Percentiles rank a stretch among this genome's conserved stretches.
These are phyloP conservation scores for Tolypocladium cylindrosporum DNA, from an alignment of 2,329 filamentous ascomycete species.

Conservation along the genomic window DNA sequence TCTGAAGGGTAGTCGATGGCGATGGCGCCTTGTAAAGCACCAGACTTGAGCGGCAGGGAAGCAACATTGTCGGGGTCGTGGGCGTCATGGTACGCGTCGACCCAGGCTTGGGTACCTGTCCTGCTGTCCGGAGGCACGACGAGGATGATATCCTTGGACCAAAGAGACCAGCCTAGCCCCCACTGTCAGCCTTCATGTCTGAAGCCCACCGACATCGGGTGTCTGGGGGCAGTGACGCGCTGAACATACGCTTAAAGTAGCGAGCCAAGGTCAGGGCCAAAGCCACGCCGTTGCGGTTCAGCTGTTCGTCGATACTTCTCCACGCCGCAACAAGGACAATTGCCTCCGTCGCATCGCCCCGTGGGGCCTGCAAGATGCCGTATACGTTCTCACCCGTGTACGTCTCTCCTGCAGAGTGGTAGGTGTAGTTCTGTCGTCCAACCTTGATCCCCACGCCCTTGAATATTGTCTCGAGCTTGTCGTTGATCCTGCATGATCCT, in stretches of 20 bases:
- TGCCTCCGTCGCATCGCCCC: slow-evolving; percentile 93
- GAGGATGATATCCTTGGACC: slow-evolving; percentile 98
- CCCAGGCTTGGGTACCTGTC: slow-evolving; percentile 89
- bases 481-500: slow-evolving; percentile 41
- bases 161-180: slow-evolving; percentile 75
- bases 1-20: slow-evolving; percentile 90
- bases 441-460: slow-evolving; percentile 75
- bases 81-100: slow-evolving; percentile 92
- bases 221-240: neutral
- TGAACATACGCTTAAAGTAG: slow-evolving; percentile 72
- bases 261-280: slow-evolving; percentile 78
- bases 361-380: slow-evolving; percentile 82
- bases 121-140: slow-evolving; percentile 81
- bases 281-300: slow-evolving; percentile 82
- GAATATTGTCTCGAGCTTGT: slow-evolving; percentile 67
- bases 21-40: slow-evolving; percentile 82
- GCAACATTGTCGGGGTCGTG: slow-evolving; percentile 63
- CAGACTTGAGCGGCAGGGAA: slow-evolving; percentile 78
- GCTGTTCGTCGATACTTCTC: slow-evolving; percentile 66
- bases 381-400: slow-evolving; percentile 85
- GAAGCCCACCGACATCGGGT: neutral
- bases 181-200: slow-evolving; percentile 9
- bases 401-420: slow-evolving; percentile 63
- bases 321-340: slow-evolving; percentile 87
- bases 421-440: slow-evolving; percentile 80